These are phyloP conservation scores for Abelmoschus esculentus DNA, from an alignment of 345 rosid species.

Conservation along the genomic window DNA sequence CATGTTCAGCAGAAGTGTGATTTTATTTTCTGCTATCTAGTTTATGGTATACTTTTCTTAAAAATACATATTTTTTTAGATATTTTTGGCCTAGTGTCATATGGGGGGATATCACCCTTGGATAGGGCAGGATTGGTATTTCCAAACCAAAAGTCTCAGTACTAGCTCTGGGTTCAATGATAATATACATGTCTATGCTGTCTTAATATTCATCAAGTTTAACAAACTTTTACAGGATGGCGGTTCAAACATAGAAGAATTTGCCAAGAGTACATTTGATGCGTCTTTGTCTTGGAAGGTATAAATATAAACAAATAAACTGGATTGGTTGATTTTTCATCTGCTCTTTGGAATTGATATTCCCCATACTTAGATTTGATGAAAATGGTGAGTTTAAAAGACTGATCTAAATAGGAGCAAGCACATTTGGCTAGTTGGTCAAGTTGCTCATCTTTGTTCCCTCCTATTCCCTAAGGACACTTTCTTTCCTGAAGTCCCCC, in stretches of 20 bases:
- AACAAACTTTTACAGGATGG: slow-evolving; percentile 30
- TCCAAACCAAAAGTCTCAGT: no score
- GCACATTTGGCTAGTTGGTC: no score
- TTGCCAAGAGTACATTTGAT: slow-evolving; percentile 37
- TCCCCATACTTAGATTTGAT: not conserved
- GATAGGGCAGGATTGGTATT: no score
- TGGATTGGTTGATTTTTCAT: not conserved
- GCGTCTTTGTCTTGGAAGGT: slow-evolving; percentile 81
- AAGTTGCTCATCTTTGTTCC: no score
- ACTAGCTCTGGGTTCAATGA: no score
- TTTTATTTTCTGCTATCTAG: not conserved
- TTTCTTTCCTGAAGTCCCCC: no score
- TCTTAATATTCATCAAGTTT: not conserved
- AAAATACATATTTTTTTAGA: not conserved
- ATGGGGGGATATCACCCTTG: not conserved
- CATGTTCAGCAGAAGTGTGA: not conserved
- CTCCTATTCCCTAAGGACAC: no score
- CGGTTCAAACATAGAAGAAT: slow-evolving; percentile 57
- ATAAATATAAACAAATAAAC: not conserved
- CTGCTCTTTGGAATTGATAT: not conserved
- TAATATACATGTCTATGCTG: no score
- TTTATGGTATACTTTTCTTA: not conserved
- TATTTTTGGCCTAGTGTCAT: not conserved
- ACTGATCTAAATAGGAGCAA: not conserved
- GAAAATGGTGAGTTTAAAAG: not conserved